These are phyloP conservation scores for Uromyces viciae-fabae DNA, from an alignment of 1,284 basidiomycete genomes.

Conservation along the genomic window DNA sequence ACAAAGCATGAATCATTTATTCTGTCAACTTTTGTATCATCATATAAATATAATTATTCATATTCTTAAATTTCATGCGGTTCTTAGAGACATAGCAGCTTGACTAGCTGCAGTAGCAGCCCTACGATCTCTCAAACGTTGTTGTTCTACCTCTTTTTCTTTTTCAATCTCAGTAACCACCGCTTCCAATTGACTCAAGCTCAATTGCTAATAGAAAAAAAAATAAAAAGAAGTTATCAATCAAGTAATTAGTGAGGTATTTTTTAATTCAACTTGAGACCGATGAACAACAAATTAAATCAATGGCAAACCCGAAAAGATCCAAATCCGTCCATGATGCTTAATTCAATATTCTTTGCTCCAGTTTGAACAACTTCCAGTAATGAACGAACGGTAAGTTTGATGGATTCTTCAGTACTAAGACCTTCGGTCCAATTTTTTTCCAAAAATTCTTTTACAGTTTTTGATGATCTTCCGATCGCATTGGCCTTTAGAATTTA, in stretches of 20 bases:
- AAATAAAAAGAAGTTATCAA: no score
- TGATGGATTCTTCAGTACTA: constrained; percentile 81
- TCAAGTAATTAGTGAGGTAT: constrained; percentile 20
- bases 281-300: constrained; percentile 1
- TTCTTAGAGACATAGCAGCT: constrained; percentile 65
- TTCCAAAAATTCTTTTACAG: constrained; percentile 96
- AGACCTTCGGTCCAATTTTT: constrained; percentile 96
- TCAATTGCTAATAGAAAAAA: constrained; percentile 65
- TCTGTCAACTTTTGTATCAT: not conserved
- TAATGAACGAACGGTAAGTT: constrained; percentile 90
- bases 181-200: constrained; percentile 76
- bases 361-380: constrained; percentile 98
- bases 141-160: constrained; percentile 94
- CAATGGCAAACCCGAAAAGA: constrained; percentile 8
- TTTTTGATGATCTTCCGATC: constrained; percentile 95
- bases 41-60: no score
- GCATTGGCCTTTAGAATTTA: constrained; percentile 72
- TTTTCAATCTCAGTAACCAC: constrained; percentile 87
- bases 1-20: not conserved
- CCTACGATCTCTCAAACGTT: constrained; percentile 71
- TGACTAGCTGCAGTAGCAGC: constrained; percentile 77
- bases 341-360: constrained; percentile 98
- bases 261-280: constrained; percentile 26
- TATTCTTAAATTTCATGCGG: no score
- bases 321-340: constrained; percentile 70